phyloP scores from a whole-genome alignment of 225 moss, liverwort and hornwort genomes.

The Neckera pumila region DNA sequence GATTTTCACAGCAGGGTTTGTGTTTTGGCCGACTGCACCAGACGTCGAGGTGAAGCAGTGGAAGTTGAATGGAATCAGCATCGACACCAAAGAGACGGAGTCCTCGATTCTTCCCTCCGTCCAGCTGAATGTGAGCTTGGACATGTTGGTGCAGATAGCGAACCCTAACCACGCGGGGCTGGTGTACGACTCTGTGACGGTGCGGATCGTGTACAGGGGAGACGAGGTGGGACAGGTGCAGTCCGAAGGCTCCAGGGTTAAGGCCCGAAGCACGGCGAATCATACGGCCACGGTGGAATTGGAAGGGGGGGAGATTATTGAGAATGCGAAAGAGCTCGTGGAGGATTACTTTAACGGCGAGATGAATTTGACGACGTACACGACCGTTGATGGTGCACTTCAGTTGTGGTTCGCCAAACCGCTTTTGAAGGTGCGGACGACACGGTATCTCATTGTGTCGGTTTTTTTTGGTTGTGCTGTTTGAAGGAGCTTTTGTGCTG shows the following conservation, averaged over 20 bases:
- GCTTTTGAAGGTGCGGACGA: constrained; percentile 41
- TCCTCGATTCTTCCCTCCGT: constrained; percentile 53
- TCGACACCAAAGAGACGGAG: constrained; percentile 11
- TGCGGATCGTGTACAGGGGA: constrained; percentile 51
- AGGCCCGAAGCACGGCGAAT: constrained; percentile 39
- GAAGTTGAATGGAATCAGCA: constrained; percentile 54
- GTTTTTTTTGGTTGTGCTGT: background rate
- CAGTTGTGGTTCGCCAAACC: constrained; percentile 56
- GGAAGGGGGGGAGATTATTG: constrained; percentile 42
- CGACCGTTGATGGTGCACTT: constrained; percentile 50
- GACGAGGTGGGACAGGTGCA: constrained; percentile 58
- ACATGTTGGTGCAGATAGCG: constrained; percentile 39
- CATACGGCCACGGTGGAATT: constrained; percentile 58
- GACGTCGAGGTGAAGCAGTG: constrained; percentile 40
- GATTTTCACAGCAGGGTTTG: constrained; percentile 19
- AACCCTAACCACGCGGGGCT: constrained; percentile 73
- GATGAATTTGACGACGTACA: constrained; percentile 55
- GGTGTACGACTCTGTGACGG: constrained; percentile 47
- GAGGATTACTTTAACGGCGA: constrained; percentile 41
- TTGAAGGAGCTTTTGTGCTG: background rate
- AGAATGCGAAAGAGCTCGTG: constrained; percentile 52
- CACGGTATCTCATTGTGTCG: background rate
- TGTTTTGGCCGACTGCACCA: constrained; percentile 51
- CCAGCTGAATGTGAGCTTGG: constrained; percentile 65
- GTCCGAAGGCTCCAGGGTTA: constrained; percentile 34